Percentiles rank a stretch among this genome's conserved stretches.
phyloP scores from a whole-genome alignment of 208 protist species.

The Endotrypanum monterogeii region DNA sequence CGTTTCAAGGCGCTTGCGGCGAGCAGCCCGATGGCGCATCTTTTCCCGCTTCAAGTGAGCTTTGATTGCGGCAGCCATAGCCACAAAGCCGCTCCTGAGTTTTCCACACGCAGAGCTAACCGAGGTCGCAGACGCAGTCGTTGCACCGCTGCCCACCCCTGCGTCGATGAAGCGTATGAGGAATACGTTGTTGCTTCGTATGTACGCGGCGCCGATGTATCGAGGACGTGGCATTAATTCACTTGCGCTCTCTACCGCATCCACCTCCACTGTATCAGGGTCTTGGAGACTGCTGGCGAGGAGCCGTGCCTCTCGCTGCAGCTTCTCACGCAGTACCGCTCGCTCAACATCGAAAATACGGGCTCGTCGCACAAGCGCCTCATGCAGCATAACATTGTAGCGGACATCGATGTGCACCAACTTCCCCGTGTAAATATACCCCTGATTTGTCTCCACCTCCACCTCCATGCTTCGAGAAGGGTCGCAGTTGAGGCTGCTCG shows the following conservation, averaged over 20 bases:
- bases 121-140: neutral
- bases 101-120: constrained; percentile 1
- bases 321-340: constrained; percentile 24
- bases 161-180: constrained; percentile 61
- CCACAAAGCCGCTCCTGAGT: constrained; percentile 29
- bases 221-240: constrained; percentile 48
- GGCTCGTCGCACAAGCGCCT: constrained; percentile 58
- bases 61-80: constrained; percentile 52
- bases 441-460: constrained; percentile 84
- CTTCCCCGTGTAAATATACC: constrained; percentile 78
- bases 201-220: constrained; percentile 66
- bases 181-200: constrained; percentile 78
- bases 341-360: constrained; percentile 70
- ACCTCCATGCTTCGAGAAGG: constrained; percentile 34
- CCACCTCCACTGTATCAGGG: neutral
- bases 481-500: constrained; percentile 6
- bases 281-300: constrained; percentile 22
- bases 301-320: constrained; percentile 21
- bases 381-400: constrained; percentile 77
- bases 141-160: neutral
- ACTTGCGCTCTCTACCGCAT: neutral
- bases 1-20: constrained; percentile 49
- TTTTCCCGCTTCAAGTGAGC: constrained; percentile 49
- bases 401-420: constrained; percentile 63
- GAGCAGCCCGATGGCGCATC: constrained; percentile 58